phyloP scores from a whole-genome alignment of 768 basidiomycete species.

The Suillus spraguei region DNA sequence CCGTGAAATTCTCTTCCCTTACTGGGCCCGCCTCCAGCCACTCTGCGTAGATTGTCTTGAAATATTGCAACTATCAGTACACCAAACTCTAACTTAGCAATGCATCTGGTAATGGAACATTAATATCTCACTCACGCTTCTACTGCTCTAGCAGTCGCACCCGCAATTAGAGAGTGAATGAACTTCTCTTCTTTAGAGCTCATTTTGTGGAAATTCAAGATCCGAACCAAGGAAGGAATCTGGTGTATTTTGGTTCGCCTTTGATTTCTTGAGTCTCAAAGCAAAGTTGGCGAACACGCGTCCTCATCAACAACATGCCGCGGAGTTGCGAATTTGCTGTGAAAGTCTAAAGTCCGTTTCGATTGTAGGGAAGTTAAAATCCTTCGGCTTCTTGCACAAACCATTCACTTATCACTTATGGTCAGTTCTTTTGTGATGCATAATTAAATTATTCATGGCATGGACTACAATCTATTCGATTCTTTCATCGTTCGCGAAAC shows the following conservation, averaged over 20 bases:
- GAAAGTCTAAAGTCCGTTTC: no score
- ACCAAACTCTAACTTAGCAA: neutral
- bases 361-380: no score
- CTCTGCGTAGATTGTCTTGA: no score
- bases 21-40: no score
- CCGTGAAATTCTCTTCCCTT: no score
- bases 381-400: no score
- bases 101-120: neutral
- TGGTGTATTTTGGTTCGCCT: neutral
- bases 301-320: neutral
- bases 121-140: conserved; percentile 70
- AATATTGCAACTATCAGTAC: no score
- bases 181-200: conserved; percentile 77
- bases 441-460: no score
- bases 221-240: neutral
- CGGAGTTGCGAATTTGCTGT: neutral
- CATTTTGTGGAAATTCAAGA: conserved; percentile 30
- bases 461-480: no score
- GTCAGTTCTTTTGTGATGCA: no score
- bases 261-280: neutral
- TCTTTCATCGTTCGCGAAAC: no score
- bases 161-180: conserved; percentile 84
- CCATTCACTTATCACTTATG: no score
- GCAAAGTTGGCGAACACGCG: neutral
- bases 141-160: conserved; percentile 88